phyloP scores from a whole-genome alignment of 2,329 filamentous ascomycete species.

The Verticillium longisporum region DNA sequence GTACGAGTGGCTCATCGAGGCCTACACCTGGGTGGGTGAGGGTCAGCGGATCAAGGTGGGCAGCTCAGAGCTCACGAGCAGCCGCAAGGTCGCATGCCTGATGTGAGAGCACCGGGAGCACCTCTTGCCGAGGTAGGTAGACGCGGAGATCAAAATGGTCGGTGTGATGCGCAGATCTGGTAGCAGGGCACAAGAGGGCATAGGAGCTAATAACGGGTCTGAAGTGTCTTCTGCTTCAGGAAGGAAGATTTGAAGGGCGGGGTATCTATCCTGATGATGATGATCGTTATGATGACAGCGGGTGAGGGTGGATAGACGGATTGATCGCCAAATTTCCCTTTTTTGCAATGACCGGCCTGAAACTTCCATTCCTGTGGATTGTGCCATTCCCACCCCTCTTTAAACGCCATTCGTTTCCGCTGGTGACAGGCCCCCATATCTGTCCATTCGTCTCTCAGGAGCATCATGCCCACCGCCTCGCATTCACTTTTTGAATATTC shows the following conservation, averaged over 20 bases:
- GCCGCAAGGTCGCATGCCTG: constrained; percentile 61
- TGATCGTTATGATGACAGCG: background rate
- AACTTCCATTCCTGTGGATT: background rate
- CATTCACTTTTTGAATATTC: background rate
- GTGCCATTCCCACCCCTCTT: background rate
- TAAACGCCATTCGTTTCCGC: constrained; percentile 1
- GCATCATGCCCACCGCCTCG: background rate
- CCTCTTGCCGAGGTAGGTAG: background rate
- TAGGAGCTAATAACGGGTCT: background rate
- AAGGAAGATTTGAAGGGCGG: background rate
- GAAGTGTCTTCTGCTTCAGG: background rate
- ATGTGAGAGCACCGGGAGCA: constrained; percentile 39
- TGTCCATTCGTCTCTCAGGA: background rate
- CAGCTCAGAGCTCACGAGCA: constrained; percentile 61
- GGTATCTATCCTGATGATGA: constrained; percentile 2
- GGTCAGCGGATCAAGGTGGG: constrained; percentile 58
- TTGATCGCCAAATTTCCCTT: background rate
- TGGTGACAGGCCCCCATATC: background rate
- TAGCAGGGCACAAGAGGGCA: background rate
- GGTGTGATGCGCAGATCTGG: background rate
- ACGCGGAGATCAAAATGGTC: background rate
- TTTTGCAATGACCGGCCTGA: background rate
- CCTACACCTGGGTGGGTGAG: constrained; percentile 60
- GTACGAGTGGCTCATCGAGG: constrained; percentile 98
- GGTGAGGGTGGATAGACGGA: background rate